Base-by-base conservation (phyloP, 139 green algal species). In the Auxenochlorella protothecoides region DNA sequence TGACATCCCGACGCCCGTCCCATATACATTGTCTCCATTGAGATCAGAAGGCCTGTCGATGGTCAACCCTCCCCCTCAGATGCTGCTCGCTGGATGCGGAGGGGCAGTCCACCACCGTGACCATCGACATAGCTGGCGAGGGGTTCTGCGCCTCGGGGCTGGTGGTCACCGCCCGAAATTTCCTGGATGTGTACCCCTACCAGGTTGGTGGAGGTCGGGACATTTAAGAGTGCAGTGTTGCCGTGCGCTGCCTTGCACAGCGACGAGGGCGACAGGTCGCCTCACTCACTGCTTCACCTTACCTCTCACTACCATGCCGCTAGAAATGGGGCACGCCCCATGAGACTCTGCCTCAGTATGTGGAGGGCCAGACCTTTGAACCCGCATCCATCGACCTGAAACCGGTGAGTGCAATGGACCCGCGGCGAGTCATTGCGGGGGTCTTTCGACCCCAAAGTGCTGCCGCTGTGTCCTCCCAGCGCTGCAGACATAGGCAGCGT, bases 141-240 rank as follows among this genome's bases (percentile, higher is more conserved):
- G 53, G 55, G 0, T 84, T 84, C 59, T 71, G 66, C 11, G 80
- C 81, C 14, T 78, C 83, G 69, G 94, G 94, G 3, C 82, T 98
- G 27, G 97, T 97, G 88, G 87, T 99, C 6, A 84, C 74, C 16
- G 86, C 96, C 79, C 84, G 88, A 71, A 97, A 97, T 81, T 99
- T 88, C 84, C 87, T 99, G 80, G 88, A 97, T 7, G 90, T 99
- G 53, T 99, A 97, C 82, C 83, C 86, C 14, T 98, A 90, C 69
- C 77, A 67, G 63, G 63, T 67, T 10, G 10, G 11, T 63, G 59
- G 59, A 63, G 59, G 59, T 44, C 27, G 27, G 27, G 1, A 1
- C 27, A 44, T 44, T 44, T 44, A 44, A 44, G 27, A 44, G 27
- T 44, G 0, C 27, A 44, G 27, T 44, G 27, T 44, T 1, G 27